These are phyloP conservation scores for Fusarium decemcellulare DNA, from an alignment of 2,329 filamentous ascomycete genomes.

Conservation along the genomic window DNA sequence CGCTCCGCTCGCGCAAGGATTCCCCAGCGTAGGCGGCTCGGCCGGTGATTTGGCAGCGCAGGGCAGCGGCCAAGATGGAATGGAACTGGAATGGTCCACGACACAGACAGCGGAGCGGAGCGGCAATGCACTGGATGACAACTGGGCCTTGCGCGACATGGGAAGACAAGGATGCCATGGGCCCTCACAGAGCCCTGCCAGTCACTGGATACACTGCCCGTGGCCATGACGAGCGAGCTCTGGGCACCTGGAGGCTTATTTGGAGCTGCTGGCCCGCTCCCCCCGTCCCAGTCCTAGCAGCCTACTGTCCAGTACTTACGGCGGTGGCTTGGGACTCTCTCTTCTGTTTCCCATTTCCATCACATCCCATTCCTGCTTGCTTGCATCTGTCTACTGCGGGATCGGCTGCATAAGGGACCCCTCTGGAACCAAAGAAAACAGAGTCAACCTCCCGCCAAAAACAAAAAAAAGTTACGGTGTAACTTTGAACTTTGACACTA, in stretches of 20 bases:
- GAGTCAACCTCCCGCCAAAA: background rate
- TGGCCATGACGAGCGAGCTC: too few relatives aligned
- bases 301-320: too few relatives aligned
- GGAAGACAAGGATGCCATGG: background rate
- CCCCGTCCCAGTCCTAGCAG: too few relatives aligned
- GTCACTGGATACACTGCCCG: too few relatives aligned
- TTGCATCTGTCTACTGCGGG: background rate
- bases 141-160: background rate
- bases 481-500: conserved; percentile 18
- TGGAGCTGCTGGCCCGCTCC: conserved; percentile 6
- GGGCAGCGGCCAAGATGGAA: conserved; percentile 5
- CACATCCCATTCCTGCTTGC: background rate
- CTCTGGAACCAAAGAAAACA: conserved; percentile 13
- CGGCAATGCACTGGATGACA: background rate
- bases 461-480: conserved; percentile 33
- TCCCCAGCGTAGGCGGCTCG: conserved; percentile 40
- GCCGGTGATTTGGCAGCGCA: conserved; percentile 26
- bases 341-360: background rate
- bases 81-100: background rate
- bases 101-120: background rate
- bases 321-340: background rate
- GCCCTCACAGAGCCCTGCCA: background rate
- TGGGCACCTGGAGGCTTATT: background rate
- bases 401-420: background rate
- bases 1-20: conserved; percentile 43